A percentile compares a stretch with the other conserved stretches of the same genome.
phyloP scores from a whole-genome alignment of 257 asterid genomes.

The Solanum infundibuliforme region DNA sequence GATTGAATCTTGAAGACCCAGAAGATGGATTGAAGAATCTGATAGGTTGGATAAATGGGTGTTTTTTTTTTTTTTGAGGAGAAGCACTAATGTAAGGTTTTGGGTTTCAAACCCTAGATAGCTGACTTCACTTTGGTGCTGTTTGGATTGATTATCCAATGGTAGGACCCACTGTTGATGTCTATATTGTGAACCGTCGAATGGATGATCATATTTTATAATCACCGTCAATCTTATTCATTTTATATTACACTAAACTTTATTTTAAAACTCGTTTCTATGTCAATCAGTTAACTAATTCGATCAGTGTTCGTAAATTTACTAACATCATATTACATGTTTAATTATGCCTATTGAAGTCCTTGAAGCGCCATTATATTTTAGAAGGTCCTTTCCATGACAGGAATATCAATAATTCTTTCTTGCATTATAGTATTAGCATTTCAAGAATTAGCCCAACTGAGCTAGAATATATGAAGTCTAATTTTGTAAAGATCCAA shows the following conservation, averaged over 20 bases:
- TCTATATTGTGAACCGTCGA: not conserved
- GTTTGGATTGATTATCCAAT: not conserved
- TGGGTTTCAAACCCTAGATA: conserved; percentile 23
- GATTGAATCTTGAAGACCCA: conserved; percentile 7
- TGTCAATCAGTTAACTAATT: not conserved
- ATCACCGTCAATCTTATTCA: not conserved
- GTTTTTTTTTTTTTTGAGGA: not conserved
- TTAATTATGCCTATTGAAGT: not conserved
- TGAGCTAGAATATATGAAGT: not conserved
- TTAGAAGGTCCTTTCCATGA: not conserved
- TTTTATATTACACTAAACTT: not conserved
- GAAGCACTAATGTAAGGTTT: not conserved
- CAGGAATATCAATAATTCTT: not conserved
- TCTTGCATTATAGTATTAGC: not conserved
- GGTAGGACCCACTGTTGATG: not conserved
- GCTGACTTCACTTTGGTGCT: not conserved
- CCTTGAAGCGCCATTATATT: not conserved
- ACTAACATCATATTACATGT: not conserved
- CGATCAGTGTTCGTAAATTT: not conserved
- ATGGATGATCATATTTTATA: not conserved
- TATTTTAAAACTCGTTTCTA: not conserved
- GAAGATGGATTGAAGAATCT: conserved; percentile 3
- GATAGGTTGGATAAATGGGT: not conserved
- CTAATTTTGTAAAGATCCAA: not conserved
- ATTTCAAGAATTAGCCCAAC: not conserved